phyloP scores from a whole-genome alignment of 805 yeast species.

The Metschnikowia cerradonensis region DNA sequence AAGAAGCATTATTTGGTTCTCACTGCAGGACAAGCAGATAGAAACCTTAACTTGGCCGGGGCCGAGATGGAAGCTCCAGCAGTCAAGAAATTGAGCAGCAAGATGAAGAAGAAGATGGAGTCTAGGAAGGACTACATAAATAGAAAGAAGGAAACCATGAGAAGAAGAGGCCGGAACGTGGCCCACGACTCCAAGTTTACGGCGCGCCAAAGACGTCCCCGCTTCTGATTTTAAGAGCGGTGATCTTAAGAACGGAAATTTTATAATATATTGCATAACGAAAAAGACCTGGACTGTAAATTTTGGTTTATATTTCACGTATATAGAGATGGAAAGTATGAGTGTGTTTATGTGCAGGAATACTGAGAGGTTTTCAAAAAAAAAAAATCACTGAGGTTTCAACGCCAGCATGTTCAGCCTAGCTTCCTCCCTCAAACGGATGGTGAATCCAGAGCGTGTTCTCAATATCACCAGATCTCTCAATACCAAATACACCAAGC shows the following conservation, averaged over 20 bases:
- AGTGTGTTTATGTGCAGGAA: slow-evolving; percentile 1
- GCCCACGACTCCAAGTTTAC: slow-evolving; percentile 90
- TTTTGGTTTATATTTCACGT: not conserved
- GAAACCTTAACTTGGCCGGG: slow-evolving; percentile 71
- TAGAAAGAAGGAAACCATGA: slow-evolving; percentile 92
- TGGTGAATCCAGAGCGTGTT: slow-evolving; percentile 2
- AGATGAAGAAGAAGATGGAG: slow-evolving; percentile 56
- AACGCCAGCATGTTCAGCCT: slow-evolving; percentile 8
- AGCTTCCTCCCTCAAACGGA: slow-evolving; percentile 3
- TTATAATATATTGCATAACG: slow-evolving; percentile 1
- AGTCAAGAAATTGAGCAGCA: slow-evolving; percentile 38
- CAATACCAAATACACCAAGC: slow-evolving; percentile 11
- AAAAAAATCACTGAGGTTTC: slow-evolving; percentile 5
- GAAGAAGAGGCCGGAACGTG: slow-evolving; percentile 83
- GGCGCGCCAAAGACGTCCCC: slow-evolving; percentile 60
- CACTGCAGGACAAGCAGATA: slow-evolving; percentile 78
- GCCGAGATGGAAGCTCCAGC: slow-evolving; percentile 73
- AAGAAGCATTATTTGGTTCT: slow-evolving; percentile 87
- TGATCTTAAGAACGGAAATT: not conserved
- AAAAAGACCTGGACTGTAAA: not conserved
- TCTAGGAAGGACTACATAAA: slow-evolving; percentile 73
- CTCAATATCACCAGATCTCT: not conserved
- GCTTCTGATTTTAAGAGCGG: slow-evolving; percentile 24
- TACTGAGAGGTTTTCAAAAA: not conserved
- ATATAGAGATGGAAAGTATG: not conserved